Evolutionary conservation across 1,284 basidiomycete genomes (phyloP), one percentile per base, ranked within the genome.

Genomic region (Ceratobasidium sp.): DNA sequence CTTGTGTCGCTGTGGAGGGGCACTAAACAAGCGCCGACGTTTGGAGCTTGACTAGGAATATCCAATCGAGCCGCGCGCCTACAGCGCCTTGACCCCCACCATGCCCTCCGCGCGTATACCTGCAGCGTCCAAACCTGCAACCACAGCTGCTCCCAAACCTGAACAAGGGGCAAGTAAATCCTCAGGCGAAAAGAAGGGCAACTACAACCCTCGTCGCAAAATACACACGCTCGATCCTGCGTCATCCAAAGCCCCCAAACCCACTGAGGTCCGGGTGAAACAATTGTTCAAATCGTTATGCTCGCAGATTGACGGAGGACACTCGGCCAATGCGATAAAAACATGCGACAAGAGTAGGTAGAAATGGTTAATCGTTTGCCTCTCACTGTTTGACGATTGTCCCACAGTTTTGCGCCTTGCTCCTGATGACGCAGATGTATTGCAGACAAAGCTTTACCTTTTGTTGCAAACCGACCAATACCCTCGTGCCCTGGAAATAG

Each of bases 271-370:
- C 79, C 86, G 89, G 70, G 83, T 93, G 70, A 92, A 90, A 80
- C 89, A 90, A 57, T 86, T 94, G 69, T 95, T 95, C 84, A 89
- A 88, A 70, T 92, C 93, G 66, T 85, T 96, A 25, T 91, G 90
- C 81, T 92, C 93, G 29, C 95, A 96, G 82, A 90, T 95, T 80
- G 93, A 96, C 79, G 93, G 92, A 44, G 92, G 91, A 1, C 90
- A 94, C 84, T 91, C 93, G 82, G 85, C 86, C 76, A 95, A 93
- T 82, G 93, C 94, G 40, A 88, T 95, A 82, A 94, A 92, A 88
- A 95, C 94, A 78, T 95, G 94, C 86, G 92, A 94, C 85, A 95
- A 94, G 86, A 93, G 95, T 94, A 81, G 90, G 88, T 76, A 51
- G 9, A 56, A 7, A 13, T 37, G 34, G 44, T 52, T 8, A 19